phyloP scores from a whole-genome alignment of 768 basidiomycete genomes.

The Tulasnella calospora region DNA sequence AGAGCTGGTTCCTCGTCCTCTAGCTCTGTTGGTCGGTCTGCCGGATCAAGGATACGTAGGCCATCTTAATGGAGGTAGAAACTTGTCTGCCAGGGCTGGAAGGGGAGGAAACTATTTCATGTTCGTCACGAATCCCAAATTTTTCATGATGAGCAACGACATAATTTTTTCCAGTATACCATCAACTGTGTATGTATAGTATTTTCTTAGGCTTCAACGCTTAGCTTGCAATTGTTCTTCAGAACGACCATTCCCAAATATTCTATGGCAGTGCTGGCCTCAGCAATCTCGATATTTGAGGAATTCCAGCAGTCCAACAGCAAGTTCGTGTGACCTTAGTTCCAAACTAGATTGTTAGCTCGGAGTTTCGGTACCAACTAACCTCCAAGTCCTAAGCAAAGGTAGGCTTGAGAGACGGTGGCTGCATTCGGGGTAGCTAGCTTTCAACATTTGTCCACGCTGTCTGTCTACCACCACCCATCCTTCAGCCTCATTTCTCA shows the following conservation, averaged over 20 bases:
- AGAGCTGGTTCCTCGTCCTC: not conserved
- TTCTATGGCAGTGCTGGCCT: not conserved
- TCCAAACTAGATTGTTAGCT: not conserved
- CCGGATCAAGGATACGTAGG: not conserved
- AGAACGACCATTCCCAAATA: not conserved
- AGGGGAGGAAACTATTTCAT: not conserved
- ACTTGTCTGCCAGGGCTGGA: not conserved
- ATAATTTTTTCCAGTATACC: not conserved
- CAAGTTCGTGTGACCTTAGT: not conserved
- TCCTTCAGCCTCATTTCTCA: not conserved
- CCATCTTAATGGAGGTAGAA: not conserved
- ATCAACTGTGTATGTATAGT: constrained; percentile 12
- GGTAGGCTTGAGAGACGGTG: no score
- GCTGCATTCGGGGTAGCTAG: not conserved
- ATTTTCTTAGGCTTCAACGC: not conserved
- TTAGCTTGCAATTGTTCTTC: not conserved
- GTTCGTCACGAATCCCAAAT: not conserved
- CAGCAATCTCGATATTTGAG: not conserved
- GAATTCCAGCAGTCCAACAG: not conserved
- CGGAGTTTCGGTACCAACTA: not conserved
- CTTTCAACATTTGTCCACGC: not conserved
- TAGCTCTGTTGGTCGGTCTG: not conserved
- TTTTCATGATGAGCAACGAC: not conserved
- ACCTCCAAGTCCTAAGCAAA: not conserved
- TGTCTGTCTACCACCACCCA: not conserved